phyloP scores from a whole-genome alignment of 768 basidiomycete species.

The Coprinopsis sp. region DNA sequence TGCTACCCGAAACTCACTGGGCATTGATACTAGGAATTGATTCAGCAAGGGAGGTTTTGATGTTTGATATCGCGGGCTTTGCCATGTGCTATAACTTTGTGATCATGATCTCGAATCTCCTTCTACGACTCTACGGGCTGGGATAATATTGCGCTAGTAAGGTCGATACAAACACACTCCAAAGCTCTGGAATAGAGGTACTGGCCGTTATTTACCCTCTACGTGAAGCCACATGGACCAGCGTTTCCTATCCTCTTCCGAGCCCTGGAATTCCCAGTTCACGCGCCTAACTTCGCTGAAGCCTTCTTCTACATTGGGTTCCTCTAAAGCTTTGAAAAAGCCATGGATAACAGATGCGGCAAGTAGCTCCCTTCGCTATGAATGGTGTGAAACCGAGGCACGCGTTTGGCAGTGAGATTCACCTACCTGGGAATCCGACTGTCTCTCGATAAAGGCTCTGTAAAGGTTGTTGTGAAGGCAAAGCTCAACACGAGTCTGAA shows the following conservation, averaged over 20 bases:
- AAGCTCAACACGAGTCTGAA: conserved; percentile 71
- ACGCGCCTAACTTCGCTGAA: conserved; percentile 72
- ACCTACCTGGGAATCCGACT: conserved; percentile 33
- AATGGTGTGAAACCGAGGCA: conserved; percentile 1
- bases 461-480: conserved; percentile 95
- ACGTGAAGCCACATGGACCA: conserved; percentile 90
- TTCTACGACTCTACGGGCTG: no score
- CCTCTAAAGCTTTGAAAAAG: conserved; percentile 60
- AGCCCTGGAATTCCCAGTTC: conserved; percentile 78
- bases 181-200: background rate
- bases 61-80: no score
- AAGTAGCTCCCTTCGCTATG: conserved; percentile 49
- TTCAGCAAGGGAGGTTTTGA: no score
- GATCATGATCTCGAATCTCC: no score
- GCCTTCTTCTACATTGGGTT: conserved; percentile 65
- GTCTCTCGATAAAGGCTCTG: conserved; percentile 61
- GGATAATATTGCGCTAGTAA: no score
- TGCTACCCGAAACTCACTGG: no score
- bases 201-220: conserved; percentile 55
- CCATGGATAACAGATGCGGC: conserved; percentile 57
- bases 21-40: no score
- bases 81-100: no score
- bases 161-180: no score
- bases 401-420: background rate
- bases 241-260: conserved; percentile 57